Percentiles rank a stretch among this genome's conserved stretches.
Evolutionary conservation across 768 basidiomycete genomes (phyloP).

Genomic region (Xerocomellus chrysenteron): DNA sequence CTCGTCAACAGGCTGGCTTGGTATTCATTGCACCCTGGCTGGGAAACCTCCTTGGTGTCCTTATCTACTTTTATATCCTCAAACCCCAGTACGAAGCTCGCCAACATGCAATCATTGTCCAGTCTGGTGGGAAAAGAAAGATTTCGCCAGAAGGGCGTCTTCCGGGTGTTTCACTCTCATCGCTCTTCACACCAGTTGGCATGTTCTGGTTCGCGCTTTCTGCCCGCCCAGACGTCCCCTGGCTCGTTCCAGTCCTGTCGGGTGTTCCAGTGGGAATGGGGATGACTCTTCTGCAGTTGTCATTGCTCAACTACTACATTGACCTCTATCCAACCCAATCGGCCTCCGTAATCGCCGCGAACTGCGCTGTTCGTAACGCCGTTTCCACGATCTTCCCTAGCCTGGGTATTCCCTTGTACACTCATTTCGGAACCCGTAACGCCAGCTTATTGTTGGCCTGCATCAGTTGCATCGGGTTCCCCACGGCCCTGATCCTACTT

Average conservation of each 20-base stretch:
- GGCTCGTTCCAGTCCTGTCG: slow-evolving; percentile 22
- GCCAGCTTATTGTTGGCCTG: slow-evolving; percentile 22
- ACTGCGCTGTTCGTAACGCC: slow-evolving; percentile 16
- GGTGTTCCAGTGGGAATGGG: slow-evolving; percentile 28
- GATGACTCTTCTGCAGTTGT: slow-evolving; percentile 29
- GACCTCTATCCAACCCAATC: slow-evolving; percentile 27
- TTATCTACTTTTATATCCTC: slow-evolving; percentile 21
- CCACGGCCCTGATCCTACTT: slow-evolving; percentile 14
- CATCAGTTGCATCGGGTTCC: slow-evolving; percentile 21
- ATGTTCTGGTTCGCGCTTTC: slow-evolving; percentile 30
- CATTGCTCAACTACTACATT: slow-evolving; percentile 25
- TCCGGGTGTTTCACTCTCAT: slow-evolving; percentile 20
- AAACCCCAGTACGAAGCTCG: slow-evolving; percentile 24
- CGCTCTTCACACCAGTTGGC: slow-evolving; percentile 20
- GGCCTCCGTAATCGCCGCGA: slow-evolving; percentile 25
- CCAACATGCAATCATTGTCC: slow-evolving; percentile 10
- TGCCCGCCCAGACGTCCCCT: slow-evolving; percentile 20
- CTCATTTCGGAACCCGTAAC: slow-evolving; percentile 15
- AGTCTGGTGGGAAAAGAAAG: slow-evolving; percentile 16
- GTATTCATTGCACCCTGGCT: slow-evolving; percentile 24
- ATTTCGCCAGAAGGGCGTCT: slow-evolving; percentile 22
- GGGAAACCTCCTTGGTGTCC: slow-evolving; percentile 24
- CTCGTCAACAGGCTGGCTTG: slow-evolving; percentile 19
- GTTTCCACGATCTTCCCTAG: slow-evolving; percentile 19
- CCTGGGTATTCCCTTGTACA: slow-evolving; percentile 19